Evolutionary conservation across 2,329 filamentous ascomycete genomes (phyloP), one percentile per base, ranked within the genome.

Genomic region (Exophiala spinifera): DNA sequence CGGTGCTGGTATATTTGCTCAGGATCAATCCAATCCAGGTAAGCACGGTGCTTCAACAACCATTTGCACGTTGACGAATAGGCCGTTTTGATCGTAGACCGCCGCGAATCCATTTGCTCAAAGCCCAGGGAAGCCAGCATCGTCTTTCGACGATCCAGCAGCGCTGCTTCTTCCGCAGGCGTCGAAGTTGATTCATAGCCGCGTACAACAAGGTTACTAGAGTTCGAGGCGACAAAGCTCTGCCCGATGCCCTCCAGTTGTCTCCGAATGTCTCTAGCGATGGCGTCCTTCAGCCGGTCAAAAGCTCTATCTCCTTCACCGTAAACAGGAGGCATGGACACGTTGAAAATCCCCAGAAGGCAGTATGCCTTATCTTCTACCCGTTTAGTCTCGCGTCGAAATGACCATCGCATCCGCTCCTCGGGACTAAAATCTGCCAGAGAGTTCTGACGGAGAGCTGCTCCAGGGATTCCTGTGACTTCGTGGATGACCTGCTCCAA

Each of bases 31-130:
- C 76, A 79, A 15, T 59, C 53, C 3, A 57, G n/a, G 46, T 74
- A 78, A 6, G 65, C 51, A 1, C 64, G 43, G 6, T 67, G 66
- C 1, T 61, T 47, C 1, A 76, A 62, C 1, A 78, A 50, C 76
- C 75, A 79, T 42, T 63, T 40, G 39, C 75, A 77, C 1, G 75
- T 79, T 15, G 64, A 64, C 0, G 56, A 58, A n/a, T 74, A 66
- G 0, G 70, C 72, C 1, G 48, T 58, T 36, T 70, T 68, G 51
- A 79, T 73, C 3, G 63, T 70, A 14, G 50, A 48, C 5, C 65
- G 66, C 1, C 75, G 71, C 13, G 66, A 46, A 45, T 76, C 70
- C n/a, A 76, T 71, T 49, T 72, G 66, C 1, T 71, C 63, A 56
- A 77, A 77, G 4, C 17, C 55, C 4, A 76, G 49, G 0, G 66